Base-by-base conservation (phyloP, 2,329 filamentous ascomycete species). In the Chaetomium olivaceum region DNA sequence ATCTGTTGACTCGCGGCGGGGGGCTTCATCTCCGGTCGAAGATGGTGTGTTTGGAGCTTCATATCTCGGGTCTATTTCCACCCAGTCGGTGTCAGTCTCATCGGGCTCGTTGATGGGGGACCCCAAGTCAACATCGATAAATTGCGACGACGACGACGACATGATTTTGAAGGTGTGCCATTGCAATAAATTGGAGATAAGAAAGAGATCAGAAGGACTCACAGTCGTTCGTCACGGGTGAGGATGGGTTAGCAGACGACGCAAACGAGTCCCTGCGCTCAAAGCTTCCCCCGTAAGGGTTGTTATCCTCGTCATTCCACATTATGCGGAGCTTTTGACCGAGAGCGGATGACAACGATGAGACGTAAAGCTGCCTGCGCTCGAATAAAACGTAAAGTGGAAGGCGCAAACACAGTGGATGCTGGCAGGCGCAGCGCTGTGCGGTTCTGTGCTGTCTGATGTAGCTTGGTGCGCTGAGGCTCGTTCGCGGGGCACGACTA, bases 271-370 rank as follows among this genome's bases (percentile, higher is more conserved):
- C 91, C 73, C 91, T 88, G 73, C 91, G 90, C 77, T 95, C 91
- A 81, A 96, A 97, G 78, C 92, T 94, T 74, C 83, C 87, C 70
- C 93, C 93, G 76, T 98, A 97, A 5, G 94, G 94, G 77, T 98
- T 98, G 80, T 98, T 98, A 76, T 98, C 92, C 81, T 98, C 94
- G 83, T 98, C 93, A 85, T 97, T 96, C 94, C 94, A 98, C 94
- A 98, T 98, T 72, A 27, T 56, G 61, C 51, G 25, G 52, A 21
- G 16, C 16, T 6, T 58, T 48, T 56, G 46, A 39, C 14, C 36
- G 27, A 50, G 27, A 50, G 52, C 43, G 27, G 56, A 39, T 11
- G 31, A 64, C 58, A 62, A 54, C 54, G 48, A 57, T 56, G 48
- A 29, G 52, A n/a, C 23, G 25, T 48, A 55, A 54, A 27, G 56